Conservation (phyloP, 1,284 basidiomycete species). For the Takashimella tepidaria region DNA sequence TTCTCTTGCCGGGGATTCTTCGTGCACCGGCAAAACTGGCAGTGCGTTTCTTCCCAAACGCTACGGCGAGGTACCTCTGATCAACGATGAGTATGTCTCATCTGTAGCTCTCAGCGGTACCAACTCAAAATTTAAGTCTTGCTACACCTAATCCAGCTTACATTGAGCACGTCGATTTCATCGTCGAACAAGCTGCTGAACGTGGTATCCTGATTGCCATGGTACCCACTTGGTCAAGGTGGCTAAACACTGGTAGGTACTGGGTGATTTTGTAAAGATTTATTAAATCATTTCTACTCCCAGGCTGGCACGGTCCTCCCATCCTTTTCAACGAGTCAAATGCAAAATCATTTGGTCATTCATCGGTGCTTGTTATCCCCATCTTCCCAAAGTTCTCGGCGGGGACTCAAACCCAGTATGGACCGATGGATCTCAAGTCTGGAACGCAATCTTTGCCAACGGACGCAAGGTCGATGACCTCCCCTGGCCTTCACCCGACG, state of each 20-base stretch:
- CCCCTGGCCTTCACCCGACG: not conserved
- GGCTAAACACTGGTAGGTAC: slow-evolving; percentile 1
- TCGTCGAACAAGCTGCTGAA: slow-evolving; percentile 1
- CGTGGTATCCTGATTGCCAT: slow-evolving; percentile 2
- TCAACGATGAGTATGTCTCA: slow-evolving; percentile 9
- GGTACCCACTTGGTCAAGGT: slow-evolving; percentile 6
- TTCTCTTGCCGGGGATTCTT: not conserved
- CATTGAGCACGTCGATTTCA: slow-evolving; percentile 9
- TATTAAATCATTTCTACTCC: too few species aligned
- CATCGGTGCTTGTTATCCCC: slow-evolving; percentile 5
- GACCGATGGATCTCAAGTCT: not conserved
- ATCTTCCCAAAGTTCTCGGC: slow-evolving; percentile 5
- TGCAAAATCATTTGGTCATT: slow-evolving; percentile 3
- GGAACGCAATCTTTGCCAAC: not conserved
- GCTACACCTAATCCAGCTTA: slow-evolving; percentile 7
- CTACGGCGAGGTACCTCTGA: slow-evolving; percentile 4
- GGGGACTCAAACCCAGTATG: slow-evolving; percentile 5
- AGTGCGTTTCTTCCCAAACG: slow-evolving; percentile 6
- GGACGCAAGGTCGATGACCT: not conserved
- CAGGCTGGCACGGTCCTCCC: slow-evolving; percentile 3
- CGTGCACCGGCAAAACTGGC: not conserved
- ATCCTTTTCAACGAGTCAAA: slow-evolving; percentile 1
- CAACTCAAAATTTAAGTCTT: not conserved
- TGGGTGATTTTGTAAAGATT: not conserved
- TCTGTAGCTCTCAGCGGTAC: not conserved